Conservation (phyloP, 768 basidiomycete species). For the Russula sp. region DNA sequence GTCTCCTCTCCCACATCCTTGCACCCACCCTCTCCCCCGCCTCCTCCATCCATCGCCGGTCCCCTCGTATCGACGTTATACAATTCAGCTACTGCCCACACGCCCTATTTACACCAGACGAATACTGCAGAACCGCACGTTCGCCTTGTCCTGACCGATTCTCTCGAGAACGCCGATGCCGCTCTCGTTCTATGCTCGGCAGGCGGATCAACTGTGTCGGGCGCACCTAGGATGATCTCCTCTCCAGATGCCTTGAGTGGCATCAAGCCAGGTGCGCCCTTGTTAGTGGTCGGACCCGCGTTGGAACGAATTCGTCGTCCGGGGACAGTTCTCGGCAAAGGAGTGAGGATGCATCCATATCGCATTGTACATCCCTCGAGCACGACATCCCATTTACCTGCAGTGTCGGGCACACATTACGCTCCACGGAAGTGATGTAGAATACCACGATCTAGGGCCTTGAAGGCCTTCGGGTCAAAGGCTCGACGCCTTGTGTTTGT, state of each 20-base stretch:
- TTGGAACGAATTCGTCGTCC: conserved; percentile 41
- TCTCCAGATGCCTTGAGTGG: conserved; percentile 17
- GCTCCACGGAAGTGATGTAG: conserved; percentile 12
- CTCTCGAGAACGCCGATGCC: conserved; percentile 45
- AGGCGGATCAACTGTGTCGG: conserved; percentile 21
- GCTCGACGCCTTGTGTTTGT: conserved; percentile 1
- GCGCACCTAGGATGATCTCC: conserved; percentile 17
- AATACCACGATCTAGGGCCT: neutral
- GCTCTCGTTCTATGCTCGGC: conserved; percentile 40
- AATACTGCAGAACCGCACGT: conserved; percentile 9
- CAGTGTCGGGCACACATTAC: neutral
- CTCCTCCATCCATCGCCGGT: conserved; percentile 16
- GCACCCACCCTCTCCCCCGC: conserved; percentile 8
- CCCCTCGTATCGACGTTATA: conserved; percentile 12
- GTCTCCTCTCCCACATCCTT: conserved; percentile 22
- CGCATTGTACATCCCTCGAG: conserved; percentile 30
- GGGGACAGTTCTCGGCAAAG: conserved; percentile 35
- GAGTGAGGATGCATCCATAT: conserved; percentile 51
- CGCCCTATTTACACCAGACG: neutral
- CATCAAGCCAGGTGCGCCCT: conserved; percentile 23
- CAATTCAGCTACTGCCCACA: neutral
- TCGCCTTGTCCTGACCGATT: conserved; percentile 23
- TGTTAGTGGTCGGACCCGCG: conserved; percentile 46
- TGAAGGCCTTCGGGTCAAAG: neutral
- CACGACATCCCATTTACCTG: neutral